A percentile compares a stretch with the other conserved stretches of the same genome.
Evolutionary conservation across 805 yeast species (phyloP).

Genomic region (Yarrowia sp.): DNA sequence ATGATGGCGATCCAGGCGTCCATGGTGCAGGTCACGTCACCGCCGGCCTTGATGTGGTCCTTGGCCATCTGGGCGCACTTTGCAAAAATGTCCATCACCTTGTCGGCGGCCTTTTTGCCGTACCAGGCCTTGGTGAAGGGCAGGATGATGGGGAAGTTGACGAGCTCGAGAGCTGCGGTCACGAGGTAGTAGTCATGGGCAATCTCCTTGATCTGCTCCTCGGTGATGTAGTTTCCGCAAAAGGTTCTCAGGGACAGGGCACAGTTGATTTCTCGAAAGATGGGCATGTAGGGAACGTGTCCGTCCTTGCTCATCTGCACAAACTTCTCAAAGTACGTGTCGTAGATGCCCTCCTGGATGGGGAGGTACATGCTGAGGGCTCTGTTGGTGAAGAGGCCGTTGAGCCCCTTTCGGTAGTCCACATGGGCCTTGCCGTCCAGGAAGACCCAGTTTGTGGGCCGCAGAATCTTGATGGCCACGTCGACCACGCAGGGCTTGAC

Average conservation of each 20-base stretch:
- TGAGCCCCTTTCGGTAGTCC: constrained; percentile 87
- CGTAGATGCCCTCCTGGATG: constrained; percentile 78
- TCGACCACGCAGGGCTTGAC: constrained; percentile 98
- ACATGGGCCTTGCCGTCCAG: constrained; percentile 92
- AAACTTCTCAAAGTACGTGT: constrained; percentile 69
- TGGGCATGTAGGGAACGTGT: constrained; percentile 79
- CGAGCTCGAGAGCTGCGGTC: constrained; percentile 95
- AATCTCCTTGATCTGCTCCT: constrained; percentile 79
- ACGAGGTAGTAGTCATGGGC: constrained; percentile 90
- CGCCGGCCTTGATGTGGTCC: constrained; percentile 70
- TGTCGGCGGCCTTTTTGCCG: constrained; percentile 88
- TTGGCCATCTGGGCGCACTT: constrained; percentile 86
- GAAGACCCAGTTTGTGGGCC: constrained; percentile 98
- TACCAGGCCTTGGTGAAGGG: constrained; percentile 98
- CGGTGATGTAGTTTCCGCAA: constrained; percentile 93
- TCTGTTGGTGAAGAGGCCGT: constrained; percentile 79
- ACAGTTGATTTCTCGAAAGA: constrained; percentile 93
- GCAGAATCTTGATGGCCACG: constrained; percentile 86
- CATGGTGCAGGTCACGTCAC: constrained; percentile 81
- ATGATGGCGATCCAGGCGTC: constrained; percentile 91
- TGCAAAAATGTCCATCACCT: constrained; percentile 89
- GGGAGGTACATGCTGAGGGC: constrained; percentile 86
- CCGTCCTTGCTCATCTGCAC: constrained; percentile 56
- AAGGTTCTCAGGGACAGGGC: constrained; percentile 90
- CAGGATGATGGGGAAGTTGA: constrained; percentile 92